Conservation (phyloP, 2,329 filamentous ascomycete species). For the Amesomyces nigricolor region DNA sequence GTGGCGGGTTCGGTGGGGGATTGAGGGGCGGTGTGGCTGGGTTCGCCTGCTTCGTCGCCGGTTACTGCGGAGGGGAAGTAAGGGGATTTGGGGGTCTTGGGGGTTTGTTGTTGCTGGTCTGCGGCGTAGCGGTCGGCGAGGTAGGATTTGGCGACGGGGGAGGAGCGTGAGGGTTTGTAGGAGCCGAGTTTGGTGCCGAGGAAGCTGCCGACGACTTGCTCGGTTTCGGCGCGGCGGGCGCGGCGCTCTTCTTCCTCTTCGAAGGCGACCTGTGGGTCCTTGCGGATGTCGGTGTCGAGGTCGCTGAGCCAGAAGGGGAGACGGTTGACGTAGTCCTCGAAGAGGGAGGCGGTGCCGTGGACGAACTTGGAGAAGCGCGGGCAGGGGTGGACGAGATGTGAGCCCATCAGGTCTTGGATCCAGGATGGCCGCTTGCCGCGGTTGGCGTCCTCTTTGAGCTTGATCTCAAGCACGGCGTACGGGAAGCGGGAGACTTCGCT, state of each 20-base stretch:
- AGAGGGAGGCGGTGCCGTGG: slow-evolving; percentile 84
- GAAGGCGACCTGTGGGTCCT: slow-evolving; percentile 84
- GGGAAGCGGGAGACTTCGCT: slow-evolving; percentile 90
- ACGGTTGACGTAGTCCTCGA: slow-evolving; percentile 93
- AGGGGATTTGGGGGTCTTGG: slow-evolving; percentile 17
- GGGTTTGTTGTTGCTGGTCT: slow-evolving; percentile 33
- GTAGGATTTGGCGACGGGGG: slow-evolving; percentile 62
- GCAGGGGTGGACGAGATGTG: slow-evolving; percentile 83
- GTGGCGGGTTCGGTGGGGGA: slow-evolving; percentile 19
- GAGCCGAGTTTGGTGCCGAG: slow-evolving; percentile 55
- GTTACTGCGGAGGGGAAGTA: slow-evolving; percentile 19
- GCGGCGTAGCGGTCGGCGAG: slow-evolving; percentile 50
- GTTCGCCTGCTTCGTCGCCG: slow-evolving; percentile 16
- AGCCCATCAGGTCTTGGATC: slow-evolving; percentile 87
- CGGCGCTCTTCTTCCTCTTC: slow-evolving; percentile 84
- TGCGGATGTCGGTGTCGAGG: slow-evolving; percentile 87
- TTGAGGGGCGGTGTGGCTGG: slow-evolving; percentile 1
- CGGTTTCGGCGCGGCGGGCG: slow-evolving; percentile 76
- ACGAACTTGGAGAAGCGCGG: slow-evolving; percentile 96
- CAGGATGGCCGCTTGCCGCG: slow-evolving; percentile 69
- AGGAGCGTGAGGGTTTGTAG: slow-evolving; percentile 58
- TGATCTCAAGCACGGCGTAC: slow-evolving; percentile 87
- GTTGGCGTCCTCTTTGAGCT: slow-evolving; percentile 61
- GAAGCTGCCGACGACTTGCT: slow-evolving; percentile 83
- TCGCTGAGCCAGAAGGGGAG: slow-evolving; percentile 95